phyloP scores from a whole-genome alignment of 2,329 filamentous ascomycete genomes.

The Canariomyces notabilis region DNA sequence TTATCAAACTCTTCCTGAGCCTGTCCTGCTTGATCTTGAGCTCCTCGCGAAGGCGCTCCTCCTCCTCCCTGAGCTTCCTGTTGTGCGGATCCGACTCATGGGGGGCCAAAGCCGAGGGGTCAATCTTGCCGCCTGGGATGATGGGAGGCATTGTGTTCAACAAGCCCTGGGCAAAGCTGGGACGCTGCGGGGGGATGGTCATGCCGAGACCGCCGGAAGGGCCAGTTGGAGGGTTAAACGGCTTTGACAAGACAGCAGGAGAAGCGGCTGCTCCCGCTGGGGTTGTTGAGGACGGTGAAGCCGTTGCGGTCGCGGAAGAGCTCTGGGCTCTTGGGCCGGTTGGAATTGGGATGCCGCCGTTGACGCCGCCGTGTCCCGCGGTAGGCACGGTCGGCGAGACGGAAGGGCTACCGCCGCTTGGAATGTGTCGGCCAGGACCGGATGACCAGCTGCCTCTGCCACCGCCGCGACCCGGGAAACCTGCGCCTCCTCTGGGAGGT shows the following conservation, averaged over 20 bases:
- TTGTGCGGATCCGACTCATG: conserved; percentile 53
- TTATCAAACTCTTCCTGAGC: conserved; percentile 46
- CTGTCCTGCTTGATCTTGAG: conserved; percentile 50
- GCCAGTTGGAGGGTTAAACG: conserved; percentile 55
- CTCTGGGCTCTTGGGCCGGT: conserved; percentile 42
- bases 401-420: conserved; percentile 13
- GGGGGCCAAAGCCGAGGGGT: conserved; percentile 41
- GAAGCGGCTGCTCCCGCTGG: not conserved
- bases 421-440: conserved; percentile 27
- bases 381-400: conserved; percentile 28
- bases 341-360: conserved; percentile 44
- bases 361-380: conserved; percentile 32
- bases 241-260: conserved; percentile 32
- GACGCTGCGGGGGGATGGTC: conserved; percentile 33
- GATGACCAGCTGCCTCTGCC: conserved; percentile 40
- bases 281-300: conserved; percentile 29
- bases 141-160: conserved; percentile 47
- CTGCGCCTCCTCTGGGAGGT: conserved; percentile 38
- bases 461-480: conserved; percentile 40
- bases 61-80: conserved; percentile 51
- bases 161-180: conserved; percentile 48
- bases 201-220: conserved; percentile 35
- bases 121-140: conserved; percentile 51
- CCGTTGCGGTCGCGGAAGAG: conserved; percentile 28
- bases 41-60: conserved; percentile 52